Evolutionary conservation across 2,329 filamentous ascomycete species (phyloP), one percentile per base, ranked within the genome.

Genomic region (Clarireedia homoeocarpa): DNA sequence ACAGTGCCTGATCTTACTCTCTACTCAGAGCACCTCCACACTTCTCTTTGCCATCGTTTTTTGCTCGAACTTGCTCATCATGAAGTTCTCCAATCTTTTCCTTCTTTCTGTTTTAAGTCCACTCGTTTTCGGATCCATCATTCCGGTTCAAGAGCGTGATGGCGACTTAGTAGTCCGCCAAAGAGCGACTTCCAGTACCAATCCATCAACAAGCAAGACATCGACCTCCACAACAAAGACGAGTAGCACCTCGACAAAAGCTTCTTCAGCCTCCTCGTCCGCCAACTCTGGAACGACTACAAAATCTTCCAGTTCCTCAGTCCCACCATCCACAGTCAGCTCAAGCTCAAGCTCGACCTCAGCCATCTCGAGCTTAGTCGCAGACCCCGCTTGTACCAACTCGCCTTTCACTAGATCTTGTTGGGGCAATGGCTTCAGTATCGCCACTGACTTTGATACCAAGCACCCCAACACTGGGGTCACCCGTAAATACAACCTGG

Each of bases 391-490:
- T 51, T 69, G 67, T 44, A 62, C 65, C 14, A 65, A 69, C 27
- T 63, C 65, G 42, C 60, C 67, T 14, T 67, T 65, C 7, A 65
- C 67, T 26, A 57, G 68, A 56, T 48, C 46, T 34, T 70, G 68
- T 53, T 70, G 68, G 68, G 66, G 65, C 17, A 52, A 68, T 39
- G 59, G 59, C 27, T 69, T 65, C 49, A 66, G 61, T 17, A 66
- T 68, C 48, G 62, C 67, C 40, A 70, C 68, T 17, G 62, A 70
- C 53, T 66, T 58, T 26, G 66, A 69, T 47, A 54, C 54, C 1
- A 61, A 62, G 3, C 63, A 57, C 30, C 70, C 70, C 5, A 58
- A 65, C 20, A 72, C 71, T 39, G 70, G 70, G 7, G 67, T 70
- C 0, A 67, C 66, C 1, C 63, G 66, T 9, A 57, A 65, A 55